phyloP scores from a whole-genome alignment of 1,284 basidiomycete genomes.

The Schizophyllum commune region DNA sequence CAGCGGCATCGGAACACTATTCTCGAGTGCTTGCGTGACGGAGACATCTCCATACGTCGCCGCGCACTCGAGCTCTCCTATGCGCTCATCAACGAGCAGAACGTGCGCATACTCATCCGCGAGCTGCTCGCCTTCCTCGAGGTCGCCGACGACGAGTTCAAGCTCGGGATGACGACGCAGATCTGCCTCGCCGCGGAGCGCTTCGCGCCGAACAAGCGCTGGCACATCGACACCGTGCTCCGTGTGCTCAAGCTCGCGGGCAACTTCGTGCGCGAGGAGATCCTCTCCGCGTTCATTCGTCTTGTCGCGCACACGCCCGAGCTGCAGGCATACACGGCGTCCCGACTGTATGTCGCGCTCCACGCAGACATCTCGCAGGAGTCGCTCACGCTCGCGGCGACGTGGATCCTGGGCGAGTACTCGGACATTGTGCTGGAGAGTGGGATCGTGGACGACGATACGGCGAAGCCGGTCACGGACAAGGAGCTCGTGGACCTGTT shows the following conservation, averaged over 20 bases:
- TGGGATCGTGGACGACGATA: constrained; percentile 85
- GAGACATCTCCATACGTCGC: constrained; percentile 96
- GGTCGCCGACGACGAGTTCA: constrained; percentile 99
- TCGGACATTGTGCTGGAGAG: constrained; percentile 86
- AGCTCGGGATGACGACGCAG: constrained; percentile 95
- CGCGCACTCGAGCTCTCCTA: constrained; percentile 97
- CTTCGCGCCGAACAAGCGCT: constrained; percentile 95
- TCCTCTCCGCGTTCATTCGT: constrained; percentile 91
- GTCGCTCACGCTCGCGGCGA: constrained; percentile 85
- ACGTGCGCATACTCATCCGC: constrained; percentile 87
- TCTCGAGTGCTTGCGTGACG: constrained; percentile 95
- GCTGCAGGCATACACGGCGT: constrained; percentile 92
- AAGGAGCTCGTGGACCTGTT: constrained; percentile 83
- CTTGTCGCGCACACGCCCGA: constrained; percentile 97
- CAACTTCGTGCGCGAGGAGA: constrained; percentile 97
- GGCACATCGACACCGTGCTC: constrained; percentile 98
- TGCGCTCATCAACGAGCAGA: constrained; percentile 93
- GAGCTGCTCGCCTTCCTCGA: constrained; percentile 96
- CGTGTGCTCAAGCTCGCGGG: constrained; percentile 94
- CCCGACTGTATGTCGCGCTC: constrained; percentile 86
- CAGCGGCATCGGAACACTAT: constrained; percentile 98
- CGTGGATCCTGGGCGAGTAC: constrained; percentile 98
- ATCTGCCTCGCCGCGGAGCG: constrained; percentile 94
- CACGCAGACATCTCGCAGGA: constrained; percentile 94
- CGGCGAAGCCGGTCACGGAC: constrained; percentile 70